These are phyloP conservation scores for Kazachstania martiniae DNA, from an alignment of 805 yeast genomes.

Conservation along the genomic window DNA sequence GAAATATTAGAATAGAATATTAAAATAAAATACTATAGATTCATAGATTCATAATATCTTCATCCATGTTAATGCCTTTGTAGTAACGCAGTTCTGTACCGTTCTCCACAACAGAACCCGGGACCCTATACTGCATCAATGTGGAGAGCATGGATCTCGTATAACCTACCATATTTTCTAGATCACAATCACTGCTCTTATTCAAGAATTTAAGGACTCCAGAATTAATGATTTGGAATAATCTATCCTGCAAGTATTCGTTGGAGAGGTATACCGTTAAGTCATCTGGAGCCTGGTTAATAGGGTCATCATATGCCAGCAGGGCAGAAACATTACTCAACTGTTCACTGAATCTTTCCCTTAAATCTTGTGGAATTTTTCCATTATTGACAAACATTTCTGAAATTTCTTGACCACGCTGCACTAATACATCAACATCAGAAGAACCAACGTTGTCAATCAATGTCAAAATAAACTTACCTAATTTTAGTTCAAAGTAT, in stretches of 20 bases:
- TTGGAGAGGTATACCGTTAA: constrained; percentile 14
- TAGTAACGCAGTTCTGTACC: constrained; percentile 15
- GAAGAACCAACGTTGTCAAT: constrained; percentile 4
- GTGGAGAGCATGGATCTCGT: constrained; percentile 29
- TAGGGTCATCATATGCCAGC: constrained; percentile 43
- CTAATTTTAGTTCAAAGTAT: constrained; percentile 22
- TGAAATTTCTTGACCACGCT: constrained; percentile 18
- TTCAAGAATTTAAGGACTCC: constrained; percentile 34
- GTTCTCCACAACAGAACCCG: constrained; percentile 4
- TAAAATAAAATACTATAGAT: background rate
- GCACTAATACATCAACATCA: constrained; percentile 11
- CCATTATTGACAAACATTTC: constrained; percentile 14
- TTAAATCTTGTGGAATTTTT: constrained; percentile 10
- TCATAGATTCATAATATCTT: constrained; percentile 32
- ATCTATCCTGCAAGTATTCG: constrained; percentile 22
- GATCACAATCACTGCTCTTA: constrained; percentile 33
- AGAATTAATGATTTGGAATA: constrained; percentile 25
- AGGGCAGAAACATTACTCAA: constrained; percentile 40
- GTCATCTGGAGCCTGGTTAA: constrained; percentile 27
- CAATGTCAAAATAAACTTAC: constrained; percentile 16
- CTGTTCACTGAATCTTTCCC: constrained; percentile 28
- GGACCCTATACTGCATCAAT: constrained; percentile 14
- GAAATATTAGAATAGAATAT: background rate
- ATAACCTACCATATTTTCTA: constrained; percentile 35
- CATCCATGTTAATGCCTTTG: constrained; percentile 33